Percentiles rank a stretch among this genome's conserved stretches.
Evolutionary conservation across 345 rosid genomes (phyloP).

Genomic region (Crucihimalaya himalaica): DNA sequence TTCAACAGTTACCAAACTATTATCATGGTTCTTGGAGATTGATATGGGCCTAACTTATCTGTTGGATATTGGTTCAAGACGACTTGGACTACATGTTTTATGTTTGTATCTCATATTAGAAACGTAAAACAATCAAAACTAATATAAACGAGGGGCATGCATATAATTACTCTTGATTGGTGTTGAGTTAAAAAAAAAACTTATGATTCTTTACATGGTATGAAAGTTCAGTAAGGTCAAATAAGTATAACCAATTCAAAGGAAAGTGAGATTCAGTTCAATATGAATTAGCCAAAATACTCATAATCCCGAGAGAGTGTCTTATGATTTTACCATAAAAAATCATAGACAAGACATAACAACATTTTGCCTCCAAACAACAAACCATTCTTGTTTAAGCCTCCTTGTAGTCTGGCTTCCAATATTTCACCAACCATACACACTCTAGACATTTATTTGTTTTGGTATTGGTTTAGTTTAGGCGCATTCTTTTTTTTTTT

Average conservation of each 20-base stretch:
- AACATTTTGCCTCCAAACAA: background rate
- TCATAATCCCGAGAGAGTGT: background rate
- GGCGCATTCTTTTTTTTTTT: background rate
- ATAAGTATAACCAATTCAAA: background rate
- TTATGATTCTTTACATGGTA: background rate
- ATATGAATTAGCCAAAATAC: background rate
- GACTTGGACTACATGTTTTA: background rate
- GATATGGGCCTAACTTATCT: background rate
- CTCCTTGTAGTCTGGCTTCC: slow-evolving; percentile 5
- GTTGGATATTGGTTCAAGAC: background rate
- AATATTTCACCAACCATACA: slow-evolving; percentile 7
- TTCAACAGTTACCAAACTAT: background rate
- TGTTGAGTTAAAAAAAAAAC: background rate
- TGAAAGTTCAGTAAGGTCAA: background rate
- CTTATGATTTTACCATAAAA: background rate
- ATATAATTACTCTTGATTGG: no score
- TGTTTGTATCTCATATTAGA: background rate
- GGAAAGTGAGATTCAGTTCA: background rate
- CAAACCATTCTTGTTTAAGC: background rate
- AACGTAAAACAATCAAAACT: background rate
- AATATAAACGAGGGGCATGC: background rate
- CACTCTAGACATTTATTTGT: background rate
- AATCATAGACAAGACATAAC: background rate
- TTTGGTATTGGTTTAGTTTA: background rate
- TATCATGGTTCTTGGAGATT: background rate